phyloP scores from a whole-genome alignment of 495 filamentous ascomycete species.

The Neurospora sp. region DNA sequence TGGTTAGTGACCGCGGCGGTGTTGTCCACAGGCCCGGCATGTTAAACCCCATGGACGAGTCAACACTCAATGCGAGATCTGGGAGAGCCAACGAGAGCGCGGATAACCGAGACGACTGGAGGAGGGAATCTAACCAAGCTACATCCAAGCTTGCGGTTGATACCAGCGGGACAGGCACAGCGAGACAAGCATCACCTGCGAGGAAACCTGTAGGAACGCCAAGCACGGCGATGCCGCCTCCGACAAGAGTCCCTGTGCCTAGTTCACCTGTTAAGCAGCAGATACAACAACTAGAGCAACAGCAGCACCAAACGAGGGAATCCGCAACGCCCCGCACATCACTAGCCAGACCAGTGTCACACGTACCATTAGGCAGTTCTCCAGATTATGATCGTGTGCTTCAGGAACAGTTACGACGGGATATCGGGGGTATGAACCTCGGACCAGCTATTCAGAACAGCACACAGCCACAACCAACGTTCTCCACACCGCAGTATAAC shows the following conservation, averaged over 20 bases:
- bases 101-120: conserved; percentile 40
- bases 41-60: conserved; percentile 62
- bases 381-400: conserved; percentile 50
- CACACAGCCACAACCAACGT: conserved; percentile 4
- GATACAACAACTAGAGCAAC: background rate
- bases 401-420: conserved; percentile 50
- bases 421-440: conserved; percentile 43
- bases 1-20: conserved; percentile 48
- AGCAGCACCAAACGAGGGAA: conserved; percentile 7
- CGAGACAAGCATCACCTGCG: conserved; percentile 47
- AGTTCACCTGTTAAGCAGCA: conserved; percentile 38
- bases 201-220: conserved; percentile 39
- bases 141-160: conserved; percentile 29
- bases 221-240: conserved; percentile 28
- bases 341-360: conserved; percentile 28
- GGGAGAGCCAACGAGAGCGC: conserved; percentile 34
- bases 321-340: conserved; percentile 38
- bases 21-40: conserved; percentile 35
- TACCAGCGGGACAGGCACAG: conserved; percentile 18
- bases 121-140: conserved; percentile 21
- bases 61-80: conserved; percentile 57
- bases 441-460: conserved; percentile 18
- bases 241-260: conserved; percentile 55
- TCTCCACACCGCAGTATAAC: conserved; percentile 10
- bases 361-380: conserved; percentile 21